Evolutionary conservation across 2,329 filamentous ascomycete species (phyloP).

Genomic region (Colletotrichum sp.): DNA sequence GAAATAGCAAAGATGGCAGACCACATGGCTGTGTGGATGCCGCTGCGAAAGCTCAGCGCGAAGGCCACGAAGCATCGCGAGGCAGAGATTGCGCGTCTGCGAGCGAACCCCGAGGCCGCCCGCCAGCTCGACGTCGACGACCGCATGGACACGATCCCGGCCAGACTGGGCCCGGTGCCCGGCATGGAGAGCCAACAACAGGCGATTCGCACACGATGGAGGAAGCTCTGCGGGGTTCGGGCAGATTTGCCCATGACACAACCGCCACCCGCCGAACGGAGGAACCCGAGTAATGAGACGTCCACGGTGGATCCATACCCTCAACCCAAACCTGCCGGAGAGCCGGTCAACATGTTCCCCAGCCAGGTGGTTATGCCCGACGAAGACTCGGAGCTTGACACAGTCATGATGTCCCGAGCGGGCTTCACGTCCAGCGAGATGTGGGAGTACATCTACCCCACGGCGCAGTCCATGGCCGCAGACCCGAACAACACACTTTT

Average conservation of each 20-base stretch:
- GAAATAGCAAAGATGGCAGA: conserved; percentile 51
- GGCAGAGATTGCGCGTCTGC: conserved; percentile 54
- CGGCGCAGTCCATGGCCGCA: conserved; percentile 12
- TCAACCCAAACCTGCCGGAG: background rate
- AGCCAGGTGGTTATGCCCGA: background rate
- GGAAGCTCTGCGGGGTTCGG: conserved; percentile 45
- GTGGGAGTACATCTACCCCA: conserved; percentile 21
- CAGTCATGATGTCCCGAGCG: conserved; percentile 16
- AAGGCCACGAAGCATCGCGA: conserved; percentile 58
- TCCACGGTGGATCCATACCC: background rate
- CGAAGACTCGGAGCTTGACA: conserved; percentile 2
- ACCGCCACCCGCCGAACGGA: background rate
- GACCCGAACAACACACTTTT: conserved; percentile 13
- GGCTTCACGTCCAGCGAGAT: conserved; percentile 10
- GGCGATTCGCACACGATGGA: conserved; percentile 55
- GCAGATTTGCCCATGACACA: conserved; percentile 30
- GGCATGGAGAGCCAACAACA: conserved; percentile 52
- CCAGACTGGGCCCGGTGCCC: conserved; percentile 53
- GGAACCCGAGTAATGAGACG: background rate
- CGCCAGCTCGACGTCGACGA: conserved; percentile 55
- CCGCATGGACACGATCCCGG: conserved; percentile 45
- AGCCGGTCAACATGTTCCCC: background rate
- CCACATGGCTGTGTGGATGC: conserved; percentile 56
- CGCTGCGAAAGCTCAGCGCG: conserved; percentile 58
- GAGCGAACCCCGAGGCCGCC: conserved; percentile 52